A percentile compares a stretch with the other conserved stretches of the same genome.
phyloP scores from a whole-genome alignment of 2,329 filamentous ascomycete species.

The Monosporascus sp. region DNA sequence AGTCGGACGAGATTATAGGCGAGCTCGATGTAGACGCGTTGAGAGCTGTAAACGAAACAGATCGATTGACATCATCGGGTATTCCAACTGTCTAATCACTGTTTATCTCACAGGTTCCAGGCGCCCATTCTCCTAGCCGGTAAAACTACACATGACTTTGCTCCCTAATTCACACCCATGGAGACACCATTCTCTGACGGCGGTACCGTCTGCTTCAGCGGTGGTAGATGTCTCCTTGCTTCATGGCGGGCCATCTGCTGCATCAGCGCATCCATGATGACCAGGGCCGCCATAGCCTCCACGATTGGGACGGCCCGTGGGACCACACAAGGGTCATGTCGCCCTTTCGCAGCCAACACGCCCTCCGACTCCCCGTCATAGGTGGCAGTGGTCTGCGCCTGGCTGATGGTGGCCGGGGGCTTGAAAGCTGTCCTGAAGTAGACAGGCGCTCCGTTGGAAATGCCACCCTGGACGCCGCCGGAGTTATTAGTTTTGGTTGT shows the following conservation, averaged over 20 bases:
- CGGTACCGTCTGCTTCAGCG: conserved; percentile 29
- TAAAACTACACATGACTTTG: too few relatives aligned
- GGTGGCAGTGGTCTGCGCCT: conserved; percentile 76
- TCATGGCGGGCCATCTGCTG: conserved; percentile 65
- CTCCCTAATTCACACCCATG: conserved; percentile 10
- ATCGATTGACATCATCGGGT: too few relatives aligned
- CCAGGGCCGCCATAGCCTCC: conserved; percentile 85
- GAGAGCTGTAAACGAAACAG: too few relatives aligned
- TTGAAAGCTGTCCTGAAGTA: conserved; percentile 97
- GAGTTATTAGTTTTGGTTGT: conserved; percentile 92
- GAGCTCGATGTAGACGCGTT: too few relatives aligned
- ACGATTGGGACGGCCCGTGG: conserved; percentile 83
- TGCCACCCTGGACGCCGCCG: conserved; percentile 91
- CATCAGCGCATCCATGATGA: conserved; percentile 81
- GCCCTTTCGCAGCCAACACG: conserved; percentile 80
- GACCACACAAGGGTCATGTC: conserved; percentile 91
- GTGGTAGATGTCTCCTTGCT: conserved; percentile 39
- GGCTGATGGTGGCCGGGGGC: conserved; percentile 86
- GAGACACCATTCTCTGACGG: conserved; percentile 26
- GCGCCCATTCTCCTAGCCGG: too few relatives aligned
- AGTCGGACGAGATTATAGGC: too few relatives aligned
- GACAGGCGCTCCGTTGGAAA: conserved; percentile 87
- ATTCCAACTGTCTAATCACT: too few relatives aligned
- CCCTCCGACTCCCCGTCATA: conserved; percentile 71
- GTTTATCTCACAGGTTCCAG: too few relatives aligned